Evolutionary conservation across 2,329 filamentous ascomycete genomes (phyloP).

Genomic region (Fusarium sp.): DNA sequence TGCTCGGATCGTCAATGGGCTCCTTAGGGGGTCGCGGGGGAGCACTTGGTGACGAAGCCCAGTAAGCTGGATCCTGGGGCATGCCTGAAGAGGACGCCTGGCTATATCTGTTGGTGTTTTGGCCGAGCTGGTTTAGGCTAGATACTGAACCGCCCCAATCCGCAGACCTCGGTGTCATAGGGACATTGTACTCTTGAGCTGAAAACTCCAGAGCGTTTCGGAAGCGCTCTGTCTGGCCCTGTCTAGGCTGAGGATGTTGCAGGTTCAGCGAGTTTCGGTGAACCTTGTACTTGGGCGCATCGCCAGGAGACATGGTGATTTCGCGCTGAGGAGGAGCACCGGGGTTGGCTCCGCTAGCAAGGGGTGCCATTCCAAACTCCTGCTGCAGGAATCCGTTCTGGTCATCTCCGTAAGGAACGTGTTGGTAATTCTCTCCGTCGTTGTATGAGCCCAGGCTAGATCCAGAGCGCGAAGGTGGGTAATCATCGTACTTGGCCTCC

Average conservation of each 20-base stretch:
- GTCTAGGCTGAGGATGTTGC: conserved; percentile 81
- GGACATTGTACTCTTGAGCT: conserved; percentile 73
- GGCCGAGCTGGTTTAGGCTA: conserved; percentile 65
- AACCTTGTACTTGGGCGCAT: conserved; percentile 84
- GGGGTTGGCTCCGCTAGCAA: conserved; percentile 41
- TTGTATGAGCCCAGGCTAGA: conserved; percentile 78
- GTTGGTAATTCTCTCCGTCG: conserved; percentile 64
- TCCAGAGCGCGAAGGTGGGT: conserved; percentile 75
- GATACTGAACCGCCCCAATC: conserved; percentile 72
- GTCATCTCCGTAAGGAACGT: conserved; percentile 69
- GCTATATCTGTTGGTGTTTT: conserved; percentile 61
- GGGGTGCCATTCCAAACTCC: conserved; percentile 48
- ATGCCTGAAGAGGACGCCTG: conserved; percentile 53
- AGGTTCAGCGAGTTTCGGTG: conserved; percentile 84
- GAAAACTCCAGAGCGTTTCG: conserved; percentile 78
- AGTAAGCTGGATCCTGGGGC: conserved; percentile 56
- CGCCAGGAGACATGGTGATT: conserved; percentile 67
- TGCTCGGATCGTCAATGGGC: conserved; percentile 61
- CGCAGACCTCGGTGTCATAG: conserved; percentile 68
- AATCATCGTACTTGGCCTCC: conserved; percentile 70
- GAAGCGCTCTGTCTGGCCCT: conserved; percentile 78
- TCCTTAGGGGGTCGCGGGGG: conserved; percentile 73
- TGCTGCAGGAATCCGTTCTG: conserved; percentile 67
- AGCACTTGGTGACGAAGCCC: conserved; percentile 56
- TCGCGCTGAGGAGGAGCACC: conserved; percentile 55